Base-by-base conservation (phyloP, 768 basidiomycete species). In the Amanita pallidorosea region DNA sequence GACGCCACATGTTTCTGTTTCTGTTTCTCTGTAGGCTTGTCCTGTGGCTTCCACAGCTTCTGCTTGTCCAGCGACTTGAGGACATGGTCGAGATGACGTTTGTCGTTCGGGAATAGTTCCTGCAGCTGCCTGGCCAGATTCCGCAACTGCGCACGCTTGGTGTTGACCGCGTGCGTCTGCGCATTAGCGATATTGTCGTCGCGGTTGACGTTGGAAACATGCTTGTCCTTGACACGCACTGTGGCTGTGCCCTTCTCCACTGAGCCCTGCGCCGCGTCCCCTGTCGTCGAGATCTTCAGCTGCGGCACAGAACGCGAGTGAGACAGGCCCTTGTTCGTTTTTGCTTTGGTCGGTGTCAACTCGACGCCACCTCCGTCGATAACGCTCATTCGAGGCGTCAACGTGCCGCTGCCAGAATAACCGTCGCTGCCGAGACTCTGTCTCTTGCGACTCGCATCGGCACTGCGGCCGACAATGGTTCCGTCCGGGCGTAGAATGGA, bases 151-250 rank as follows among this genome's bases (percentile, higher is more conserved):
- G 44, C 37, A 31, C 44, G 44, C 33, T 47, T 46, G 9, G 52
- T 46, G 17, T 53, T 47, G n/a, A 47, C 45, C 7, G 52, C 44
- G 25, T 53, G 52, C 20, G 35, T 53, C 37, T 47, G 52, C 17
- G 52, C 52, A 17, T 47, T 41, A 2, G 45, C 45, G 6, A 40
- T 38, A 17, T 47, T 46, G 61, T 66, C 27, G 65, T 56, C 43
- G 65, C 69, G 37, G 66, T 69, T 42, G 63, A 64, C 23, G 78
- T 81, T 43, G 69, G 27, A 27, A 7, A 73, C 55, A 77, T 70
- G 54, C 72, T 71, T 36, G 76, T 78, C 50, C 83, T 72, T 61
- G 87, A 85, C 9, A 76, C 77, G 37, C 20, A 47, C 31, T 9
- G 31, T 31, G 31, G 31, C 17, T 33, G 34, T 45, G 29, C 15